Evolutionary conservation across 495 filamentous ascomycete species (phyloP), one percentile per base, ranked within the genome.

Genomic region (Penicillium arizonense): DNA sequence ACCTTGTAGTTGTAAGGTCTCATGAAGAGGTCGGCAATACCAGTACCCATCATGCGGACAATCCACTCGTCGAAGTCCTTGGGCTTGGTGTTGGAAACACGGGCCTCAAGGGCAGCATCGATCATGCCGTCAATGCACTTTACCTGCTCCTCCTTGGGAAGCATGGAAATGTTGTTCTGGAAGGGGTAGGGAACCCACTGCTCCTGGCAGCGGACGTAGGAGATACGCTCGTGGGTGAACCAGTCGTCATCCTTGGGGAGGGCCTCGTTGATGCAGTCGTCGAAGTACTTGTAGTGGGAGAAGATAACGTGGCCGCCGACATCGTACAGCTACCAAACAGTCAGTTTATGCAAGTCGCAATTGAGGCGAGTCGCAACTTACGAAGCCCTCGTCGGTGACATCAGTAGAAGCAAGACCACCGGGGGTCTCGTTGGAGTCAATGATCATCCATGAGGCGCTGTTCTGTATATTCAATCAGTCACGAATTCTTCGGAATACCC

Each of bases 221-320:
- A 98, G 74, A 98, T 91, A 74, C 94, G 92, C 77, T 98, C 88
- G 79, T 98, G 94, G 48, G 84, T 90, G 73, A 90, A 96, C 94
- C 94, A 98, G 78, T 98, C 95, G 44, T 89, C 84, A 44, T 88
- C 82, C 71, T 91, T 89, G 57, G 94, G 95, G 39, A 98, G 84
- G 50, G 94, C 94, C 78, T 98, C 92, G 66, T 96, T 79, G 69
- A 98, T 88, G 78, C 90, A 96, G 77, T 98, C 95, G 76, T 98
- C 94, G 71, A 98, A 98, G 85, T 98, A 98, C 76, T 96, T 96
- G 85, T 97, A 98, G 82, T 98, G 94, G 55, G 94, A 98, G 83
- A 98, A 98, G 74, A 98, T 97, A 76, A 98, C 94, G 76, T 98
- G 94, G 61, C 94, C 94, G 69, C 94, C 94, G 63, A 98, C 94